Percentiles rank a stretch among this genome's conserved stretches.
Evolutionary conservation across 2,329 filamentous ascomycete species (phyloP).

Genomic region (Talaromyces albobiverticillius): DNA sequence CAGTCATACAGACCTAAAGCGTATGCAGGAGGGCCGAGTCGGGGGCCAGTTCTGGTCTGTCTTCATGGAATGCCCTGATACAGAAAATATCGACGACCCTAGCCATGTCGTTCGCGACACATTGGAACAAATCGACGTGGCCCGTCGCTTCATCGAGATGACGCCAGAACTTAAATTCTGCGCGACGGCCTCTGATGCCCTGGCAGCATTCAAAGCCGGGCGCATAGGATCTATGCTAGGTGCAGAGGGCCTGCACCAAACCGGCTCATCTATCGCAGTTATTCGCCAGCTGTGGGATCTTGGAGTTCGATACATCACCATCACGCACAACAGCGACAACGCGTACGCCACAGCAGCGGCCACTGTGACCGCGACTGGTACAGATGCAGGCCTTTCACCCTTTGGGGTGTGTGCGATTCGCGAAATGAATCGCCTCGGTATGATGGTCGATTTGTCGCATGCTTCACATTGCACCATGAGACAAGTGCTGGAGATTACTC

Average conservation of each 20-base stretch:
- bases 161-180: conserved; percentile 16
- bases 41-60: conserved; percentile 32
- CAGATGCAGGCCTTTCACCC: conserved; percentile 20
- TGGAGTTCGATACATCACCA: conserved; percentile 11
- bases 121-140: conserved; percentile 24
- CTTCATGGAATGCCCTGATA: conserved; percentile 24
- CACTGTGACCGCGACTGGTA: conserved; percentile 19
- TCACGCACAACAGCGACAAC: conserved; percentile 19
- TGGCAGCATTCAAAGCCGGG: conserved; percentile 17
- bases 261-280: conserved; percentile 19
- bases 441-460: conserved; percentile 28
- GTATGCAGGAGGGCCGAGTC: conserved; percentile 24
- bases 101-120: conserved; percentile 22
- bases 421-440: conserved; percentile 31
- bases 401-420: conserved; percentile 22
- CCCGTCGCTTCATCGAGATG: conserved; percentile 19
- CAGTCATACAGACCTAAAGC: conserved; percentile 27
- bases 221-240: conserved; percentile 20
- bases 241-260: conserved; percentile 18
- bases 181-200: conserved; percentile 6
- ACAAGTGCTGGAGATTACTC: conserved; percentile 9
- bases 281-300: conserved; percentile 22
- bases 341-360: conserved; percentile 24
- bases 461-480: conserved; percentile 15
- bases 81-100: conserved; percentile 17